A percentile compares a stretch with the other conserved stretches of the same genome.
These are phyloP conservation scores for Brassica nigra DNA, from an alignment of 345 rosid species.

Conservation along the genomic window DNA sequence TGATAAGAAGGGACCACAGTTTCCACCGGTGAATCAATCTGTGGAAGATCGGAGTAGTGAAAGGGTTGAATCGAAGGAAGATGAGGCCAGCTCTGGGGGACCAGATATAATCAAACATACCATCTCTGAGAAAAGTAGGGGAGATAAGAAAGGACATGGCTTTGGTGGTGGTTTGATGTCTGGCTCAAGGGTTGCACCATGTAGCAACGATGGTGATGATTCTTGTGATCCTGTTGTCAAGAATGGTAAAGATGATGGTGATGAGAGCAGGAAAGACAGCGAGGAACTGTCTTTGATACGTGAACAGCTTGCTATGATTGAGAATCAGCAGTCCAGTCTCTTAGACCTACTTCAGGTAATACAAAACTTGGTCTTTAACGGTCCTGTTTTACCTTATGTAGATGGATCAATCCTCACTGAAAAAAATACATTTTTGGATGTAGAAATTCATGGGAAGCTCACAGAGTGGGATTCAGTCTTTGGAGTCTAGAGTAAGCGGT, in stretches of 20 bases:
- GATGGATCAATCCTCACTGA: conserved; percentile 29
- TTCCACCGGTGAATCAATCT: conserved; percentile 23
- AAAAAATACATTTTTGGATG: conserved; percentile 22
- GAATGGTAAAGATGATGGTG: conserved; percentile 40
- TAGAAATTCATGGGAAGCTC: conserved; percentile 94
- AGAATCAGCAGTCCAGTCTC: conserved; percentile 81
- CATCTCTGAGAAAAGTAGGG: conserved; percentile 46
- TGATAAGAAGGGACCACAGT: conserved; percentile 43
- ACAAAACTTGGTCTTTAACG: conserved; percentile 3
- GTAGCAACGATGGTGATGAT: conserved; percentile 46
- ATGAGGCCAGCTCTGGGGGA: conserved; percentile 37
- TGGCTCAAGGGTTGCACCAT: conserved; percentile 72
- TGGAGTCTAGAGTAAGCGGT: conserved; percentile 86
- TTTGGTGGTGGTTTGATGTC: conserved; percentile 55
- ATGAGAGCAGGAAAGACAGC: conserved; percentile 52
- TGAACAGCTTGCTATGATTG: conserved; percentile 83
- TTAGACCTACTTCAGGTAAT: conserved; percentile 80
- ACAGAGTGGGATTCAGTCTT: conserved; percentile 75
- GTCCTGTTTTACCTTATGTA: background rate
- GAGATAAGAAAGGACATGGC: conserved; percentile 36
- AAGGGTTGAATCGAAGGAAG: conserved; percentile 35
- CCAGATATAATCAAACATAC: conserved; percentile 57
- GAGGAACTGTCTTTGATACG: conserved; percentile 74
- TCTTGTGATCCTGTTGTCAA: conserved; percentile 39
- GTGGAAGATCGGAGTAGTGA: conserved; percentile 30